These are phyloP conservation scores for Verticillium dahliae DNA, from an alignment of 2,329 filamentous ascomycete species.

Conservation along the genomic window DNA sequence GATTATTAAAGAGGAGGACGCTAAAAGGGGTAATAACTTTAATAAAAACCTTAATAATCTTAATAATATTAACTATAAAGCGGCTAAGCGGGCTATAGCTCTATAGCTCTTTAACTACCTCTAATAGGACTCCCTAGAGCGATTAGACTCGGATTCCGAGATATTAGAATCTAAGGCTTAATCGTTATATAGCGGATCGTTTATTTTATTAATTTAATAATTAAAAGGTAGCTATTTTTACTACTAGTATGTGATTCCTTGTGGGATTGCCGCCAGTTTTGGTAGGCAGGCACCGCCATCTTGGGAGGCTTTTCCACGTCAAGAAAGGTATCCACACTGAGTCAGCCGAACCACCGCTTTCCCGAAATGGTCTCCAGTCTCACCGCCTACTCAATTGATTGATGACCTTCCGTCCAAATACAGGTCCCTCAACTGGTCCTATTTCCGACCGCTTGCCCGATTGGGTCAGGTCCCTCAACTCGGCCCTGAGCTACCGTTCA, in stretches of 20 bases:
- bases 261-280: conserved; percentile 1
- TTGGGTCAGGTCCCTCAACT: conserved; percentile 1
- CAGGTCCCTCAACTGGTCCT: not conserved
- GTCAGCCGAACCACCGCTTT: not conserved
- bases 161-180: too few species aligned
- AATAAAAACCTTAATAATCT: too few species aligned
- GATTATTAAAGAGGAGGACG: too few species aligned
- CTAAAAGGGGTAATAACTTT: too few species aligned
- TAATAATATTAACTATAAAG: too few species aligned
- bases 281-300: not conserved
- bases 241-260: conserved; percentile 2
- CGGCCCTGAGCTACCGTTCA: conserved; percentile 1
- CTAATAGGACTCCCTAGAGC: too few species aligned
- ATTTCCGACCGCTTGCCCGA: not conserved
- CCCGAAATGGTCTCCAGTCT: not conserved
- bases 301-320: not conserved
- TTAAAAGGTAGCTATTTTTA: too few species aligned
- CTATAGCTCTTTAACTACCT: too few species aligned
- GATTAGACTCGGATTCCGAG: too few species aligned
- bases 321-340: not conserved
- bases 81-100: too few species aligned
- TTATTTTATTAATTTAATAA: too few species aligned
- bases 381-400: conserved; percentile 1
- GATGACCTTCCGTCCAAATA: not conserved
- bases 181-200: too few species aligned